Evolutionary conservation across 768 basidiomycete species (phyloP).

Genomic region (Suillus sp.): DNA sequence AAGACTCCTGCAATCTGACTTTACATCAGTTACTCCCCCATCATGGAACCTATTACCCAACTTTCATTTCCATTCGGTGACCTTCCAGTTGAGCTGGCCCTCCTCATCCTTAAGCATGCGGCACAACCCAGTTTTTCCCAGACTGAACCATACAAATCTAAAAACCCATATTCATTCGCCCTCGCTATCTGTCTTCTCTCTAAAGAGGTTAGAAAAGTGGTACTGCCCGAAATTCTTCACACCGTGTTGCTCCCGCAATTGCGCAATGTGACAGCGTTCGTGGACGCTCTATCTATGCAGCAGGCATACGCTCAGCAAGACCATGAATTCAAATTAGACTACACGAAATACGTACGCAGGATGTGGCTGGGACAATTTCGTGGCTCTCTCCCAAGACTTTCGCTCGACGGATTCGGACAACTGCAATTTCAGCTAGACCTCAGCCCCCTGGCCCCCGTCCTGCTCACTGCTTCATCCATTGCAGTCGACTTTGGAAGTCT

Average conservation of each 20-base stretch:
- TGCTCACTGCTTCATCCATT: background rate
- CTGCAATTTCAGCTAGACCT: background rate
- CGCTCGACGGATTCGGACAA: background rate
- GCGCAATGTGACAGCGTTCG: background rate
- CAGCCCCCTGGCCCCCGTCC: background rate
- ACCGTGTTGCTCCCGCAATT: background rate
- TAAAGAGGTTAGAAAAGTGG: background rate
- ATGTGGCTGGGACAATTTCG: slow-evolving; percentile 1
- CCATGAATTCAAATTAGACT: background rate
- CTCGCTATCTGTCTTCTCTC: background rate
- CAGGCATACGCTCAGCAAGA: background rate
- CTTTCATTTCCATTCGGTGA: background rate
- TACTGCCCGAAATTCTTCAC: background rate
- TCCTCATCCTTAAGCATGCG: background rate
- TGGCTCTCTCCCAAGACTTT: background rate
- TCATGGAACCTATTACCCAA: background rate
- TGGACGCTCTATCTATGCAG: background rate
- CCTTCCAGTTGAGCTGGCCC: background rate
- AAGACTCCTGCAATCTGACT: background rate
- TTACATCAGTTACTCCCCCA: background rate
- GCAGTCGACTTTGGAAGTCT: background rate
- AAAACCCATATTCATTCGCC: background rate
- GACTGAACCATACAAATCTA: background rate
- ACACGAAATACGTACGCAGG: background rate
- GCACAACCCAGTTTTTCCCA: background rate